Conservation (phyloP, 116 monocot genomes). For the Trichopus zeylanicus region DNA sequence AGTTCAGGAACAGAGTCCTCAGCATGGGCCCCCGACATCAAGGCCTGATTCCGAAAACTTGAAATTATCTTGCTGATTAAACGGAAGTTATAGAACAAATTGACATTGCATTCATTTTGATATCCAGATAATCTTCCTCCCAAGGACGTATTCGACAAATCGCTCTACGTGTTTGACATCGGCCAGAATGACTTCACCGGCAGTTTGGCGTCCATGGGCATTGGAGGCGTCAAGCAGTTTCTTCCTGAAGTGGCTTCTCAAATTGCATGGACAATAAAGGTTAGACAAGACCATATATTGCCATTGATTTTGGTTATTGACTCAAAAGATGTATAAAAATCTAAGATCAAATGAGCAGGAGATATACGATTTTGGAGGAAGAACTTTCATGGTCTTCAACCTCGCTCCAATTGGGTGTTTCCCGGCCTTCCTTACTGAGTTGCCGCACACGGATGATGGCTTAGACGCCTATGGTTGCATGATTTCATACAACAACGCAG, state of each 20-base stretch:
- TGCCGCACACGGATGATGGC: slow-evolving; percentile 30
- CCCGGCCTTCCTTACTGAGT: slow-evolving; percentile 41
- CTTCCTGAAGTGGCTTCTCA: slow-evolving; percentile 59
- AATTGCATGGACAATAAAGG: slow-evolving; percentile 65
- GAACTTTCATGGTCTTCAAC: slow-evolving; percentile 65
- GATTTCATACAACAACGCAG: slow-evolving; percentile 56
- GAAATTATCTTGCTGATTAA: background rate
- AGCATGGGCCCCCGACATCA: slow-evolving; percentile 3
- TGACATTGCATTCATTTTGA: too few relatives aligned
- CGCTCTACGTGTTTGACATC: slow-evolving; percentile 76
- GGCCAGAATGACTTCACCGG: slow-evolving; percentile 86
- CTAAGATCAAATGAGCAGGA: too few relatives aligned
- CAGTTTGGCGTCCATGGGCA: slow-evolving; percentile 38
- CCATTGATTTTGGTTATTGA: too few relatives aligned
- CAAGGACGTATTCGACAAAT: slow-evolving; percentile 21
- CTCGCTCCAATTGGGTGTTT: slow-evolving; percentile 77
- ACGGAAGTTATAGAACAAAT: too few relatives aligned
- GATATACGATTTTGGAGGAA: too few relatives aligned
- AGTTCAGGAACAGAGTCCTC: slow-evolving; percentile 29
- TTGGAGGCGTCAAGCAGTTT: slow-evolving; percentile 36
- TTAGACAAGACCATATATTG: background rate
- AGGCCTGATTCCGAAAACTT: slow-evolving; percentile 15
- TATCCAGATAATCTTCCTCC: slow-evolving; percentile 49
- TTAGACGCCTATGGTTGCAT: slow-evolving; percentile 58
- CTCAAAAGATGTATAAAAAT: too few relatives aligned